A percentile compares a stretch with the other conserved stretches of the same genome.
phyloP scores from a whole-genome alignment of 2,329 filamentous ascomycete genomes.

The Trichoderma hamatum region DNA sequence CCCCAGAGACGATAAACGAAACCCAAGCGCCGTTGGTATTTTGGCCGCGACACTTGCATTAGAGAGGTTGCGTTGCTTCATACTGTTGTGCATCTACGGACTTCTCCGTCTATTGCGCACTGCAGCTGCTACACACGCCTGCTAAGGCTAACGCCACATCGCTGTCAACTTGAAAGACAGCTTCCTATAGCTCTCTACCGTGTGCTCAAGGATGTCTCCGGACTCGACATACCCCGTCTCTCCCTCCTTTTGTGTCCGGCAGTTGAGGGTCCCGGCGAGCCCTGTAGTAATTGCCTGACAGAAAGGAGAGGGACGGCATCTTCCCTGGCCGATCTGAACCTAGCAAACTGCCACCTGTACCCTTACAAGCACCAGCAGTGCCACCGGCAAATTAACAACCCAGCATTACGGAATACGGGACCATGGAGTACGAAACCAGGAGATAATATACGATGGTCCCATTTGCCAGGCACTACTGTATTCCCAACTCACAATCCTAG shows the following conservation, averaged over 20 bases:
- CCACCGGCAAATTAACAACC: constrained; percentile 15
- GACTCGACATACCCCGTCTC: neutral
- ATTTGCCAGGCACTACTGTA: constrained; percentile 2
- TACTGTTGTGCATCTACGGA: neutral
- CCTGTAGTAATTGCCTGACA: constrained; percentile 12
- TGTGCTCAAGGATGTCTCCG: neutral
- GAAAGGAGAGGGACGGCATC: constrained; percentile 16
- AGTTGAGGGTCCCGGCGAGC: constrained; percentile 5
- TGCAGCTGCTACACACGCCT: neutral
- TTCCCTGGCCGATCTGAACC: neutral
- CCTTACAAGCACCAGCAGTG: neutral
- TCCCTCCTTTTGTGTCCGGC: constrained; percentile 13
- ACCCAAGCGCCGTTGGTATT: constrained; percentile 16
- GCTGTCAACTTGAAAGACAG: neutral
- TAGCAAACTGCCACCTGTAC: neutral
- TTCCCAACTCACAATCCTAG: constrained; percentile 12
- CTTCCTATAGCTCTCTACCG: neutral
- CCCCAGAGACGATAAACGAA: constrained; percentile 18
- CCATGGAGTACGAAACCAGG: neutral
- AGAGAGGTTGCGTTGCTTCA: neutral
- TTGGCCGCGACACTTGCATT: neutral
- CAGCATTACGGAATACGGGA: neutral
- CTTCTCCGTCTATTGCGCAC: neutral
- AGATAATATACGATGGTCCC: neutral
- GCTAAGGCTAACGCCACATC: constrained; percentile 12